Evolutionary conservation across 306 rosid genomes (phyloP), one percentile per base, ranked within the genome.

Genomic region (Purshia tridentata): DNA sequence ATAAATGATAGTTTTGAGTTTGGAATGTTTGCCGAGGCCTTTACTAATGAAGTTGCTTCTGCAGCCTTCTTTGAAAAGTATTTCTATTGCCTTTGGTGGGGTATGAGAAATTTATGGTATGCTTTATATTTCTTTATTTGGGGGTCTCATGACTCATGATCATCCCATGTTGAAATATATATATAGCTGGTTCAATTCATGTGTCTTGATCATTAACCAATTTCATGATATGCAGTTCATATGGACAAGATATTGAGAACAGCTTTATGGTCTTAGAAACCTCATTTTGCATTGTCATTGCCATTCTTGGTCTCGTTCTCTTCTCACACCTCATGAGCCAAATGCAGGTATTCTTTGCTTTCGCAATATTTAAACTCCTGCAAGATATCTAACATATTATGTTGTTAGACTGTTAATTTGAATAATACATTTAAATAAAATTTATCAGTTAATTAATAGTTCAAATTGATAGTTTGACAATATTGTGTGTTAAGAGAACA

Each of bases 81-180:
- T 66, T 89, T 91, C 77, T 94, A 94, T 52, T 94, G 98, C 83
- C 95, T 94, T 29, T 94, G 96, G 95, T 94, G 94, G 94, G 98
- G 98, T 52, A 81, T 94, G 76, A 88, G 80, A 83, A 89, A 83
- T 80, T 78, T 91, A 65, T 81, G 92, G 98, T 89, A 83, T 63
- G 70, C 0, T 16, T 58, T 58, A 14, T 50, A 5, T 13, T 15
- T 1, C 4, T 13, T 50, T 50, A 50, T 29, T 29, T 29, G 35
- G 35, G 35, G 35, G 35, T 29, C 35, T 29, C 35, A 29, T 29
- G 35, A 29, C 35, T 29, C 35, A 29, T 29, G 35, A 29, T 29
- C 35, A 29, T 29, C 35, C 35, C 35, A 29, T 29, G 20, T 60
- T 60, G 20, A 14, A 39, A 35, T 37, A 40, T 19, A 40, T 19